Evolutionary conservation across 768 basidiomycete genomes (phyloP).

Genomic region (Cubamyces lactineus): DNA sequence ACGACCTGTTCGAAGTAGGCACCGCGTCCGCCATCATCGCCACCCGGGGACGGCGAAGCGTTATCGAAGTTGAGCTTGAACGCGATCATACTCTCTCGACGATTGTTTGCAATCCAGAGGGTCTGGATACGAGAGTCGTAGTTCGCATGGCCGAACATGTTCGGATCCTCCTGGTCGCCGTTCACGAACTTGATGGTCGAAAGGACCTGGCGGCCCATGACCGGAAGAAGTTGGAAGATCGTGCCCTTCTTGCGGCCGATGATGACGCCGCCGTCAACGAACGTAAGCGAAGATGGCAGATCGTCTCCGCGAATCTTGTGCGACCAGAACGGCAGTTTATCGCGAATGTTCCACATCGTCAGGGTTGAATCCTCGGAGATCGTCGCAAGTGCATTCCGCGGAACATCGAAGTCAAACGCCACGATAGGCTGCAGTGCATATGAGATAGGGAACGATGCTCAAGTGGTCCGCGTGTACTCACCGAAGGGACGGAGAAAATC

Average conservation of each 20-base stretch:
- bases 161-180: slow-evolving; percentile 67
- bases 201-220: slow-evolving; percentile 69
- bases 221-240: slow-evolving; percentile 80
- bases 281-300: slow-evolving; percentile 78
- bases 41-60: slow-evolving; percentile 51
- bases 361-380: slow-evolving; percentile 83
- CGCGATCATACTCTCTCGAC: slow-evolving; percentile 82
- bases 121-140: slow-evolving; percentile 87
- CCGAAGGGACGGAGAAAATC: slow-evolving; percentile 70
- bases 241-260: slow-evolving; percentile 86
- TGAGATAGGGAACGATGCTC: not conserved
- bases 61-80: slow-evolving; percentile 72
- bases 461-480: slow-evolving; percentile 41
- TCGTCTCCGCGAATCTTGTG: slow-evolving; percentile 82
- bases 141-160: slow-evolving; percentile 88
- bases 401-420: slow-evolving; percentile 83
- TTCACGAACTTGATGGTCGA: slow-evolving; percentile 83
- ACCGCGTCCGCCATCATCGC: slow-evolving; percentile 59
- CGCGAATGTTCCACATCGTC: slow-evolving; percentile 81
- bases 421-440: slow-evolving; percentile 63
- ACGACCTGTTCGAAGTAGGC: slow-evolving; percentile 74
- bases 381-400: slow-evolving; percentile 76
- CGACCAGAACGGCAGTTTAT: slow-evolving; percentile 73
- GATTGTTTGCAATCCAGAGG: slow-evolving; percentile 85
- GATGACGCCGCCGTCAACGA: slow-evolving; percentile 85